Evolutionary conservation across 192 early-diverging fungal genomes (phyloP).

Genomic region (Diversispora eburnea): DNA sequence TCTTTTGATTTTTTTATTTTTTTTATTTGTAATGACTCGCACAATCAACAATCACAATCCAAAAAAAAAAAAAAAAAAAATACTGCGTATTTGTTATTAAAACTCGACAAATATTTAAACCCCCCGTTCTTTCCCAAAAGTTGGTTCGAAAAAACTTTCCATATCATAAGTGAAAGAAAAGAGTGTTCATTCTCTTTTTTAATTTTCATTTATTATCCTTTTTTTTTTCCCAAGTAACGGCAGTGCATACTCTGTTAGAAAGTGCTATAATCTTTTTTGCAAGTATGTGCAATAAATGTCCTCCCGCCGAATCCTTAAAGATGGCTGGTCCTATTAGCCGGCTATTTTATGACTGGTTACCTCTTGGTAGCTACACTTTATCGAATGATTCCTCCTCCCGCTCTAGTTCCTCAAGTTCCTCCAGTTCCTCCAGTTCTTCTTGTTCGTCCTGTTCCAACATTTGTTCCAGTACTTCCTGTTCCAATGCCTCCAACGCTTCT

Average conservation of each 20-base stretch:
- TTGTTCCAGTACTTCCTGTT: too few relatives aligned
- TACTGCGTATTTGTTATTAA: background rate
- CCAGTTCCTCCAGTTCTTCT: too few relatives aligned
- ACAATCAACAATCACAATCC: background rate
- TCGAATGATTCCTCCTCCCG: background rate
- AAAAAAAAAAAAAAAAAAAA: background rate
- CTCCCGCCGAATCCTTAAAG: background rate
- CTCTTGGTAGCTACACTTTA: background rate
- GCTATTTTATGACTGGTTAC: slow-evolving; percentile 1
- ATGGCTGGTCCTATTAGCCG: slow-evolving; percentile 1
- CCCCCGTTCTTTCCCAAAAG: background rate
- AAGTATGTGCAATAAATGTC: background rate
- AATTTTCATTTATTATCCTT: background rate
- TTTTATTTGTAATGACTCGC: background rate
- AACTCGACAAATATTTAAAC: background rate
- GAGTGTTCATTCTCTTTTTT: slow-evolving; percentile 13
- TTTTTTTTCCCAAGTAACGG: slow-evolving; percentile 1
- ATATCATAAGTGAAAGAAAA: background rate
- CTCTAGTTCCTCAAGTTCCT: background rate
- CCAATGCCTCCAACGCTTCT: too few relatives aligned
- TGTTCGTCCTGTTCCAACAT: too few relatives aligned
- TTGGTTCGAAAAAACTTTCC: background rate
- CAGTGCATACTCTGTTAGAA: background rate
- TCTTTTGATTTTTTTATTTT: background rate
- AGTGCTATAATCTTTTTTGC: background rate